Conservation (phyloP, 139 green algal genomes). For the Chara braunii region DNA sequence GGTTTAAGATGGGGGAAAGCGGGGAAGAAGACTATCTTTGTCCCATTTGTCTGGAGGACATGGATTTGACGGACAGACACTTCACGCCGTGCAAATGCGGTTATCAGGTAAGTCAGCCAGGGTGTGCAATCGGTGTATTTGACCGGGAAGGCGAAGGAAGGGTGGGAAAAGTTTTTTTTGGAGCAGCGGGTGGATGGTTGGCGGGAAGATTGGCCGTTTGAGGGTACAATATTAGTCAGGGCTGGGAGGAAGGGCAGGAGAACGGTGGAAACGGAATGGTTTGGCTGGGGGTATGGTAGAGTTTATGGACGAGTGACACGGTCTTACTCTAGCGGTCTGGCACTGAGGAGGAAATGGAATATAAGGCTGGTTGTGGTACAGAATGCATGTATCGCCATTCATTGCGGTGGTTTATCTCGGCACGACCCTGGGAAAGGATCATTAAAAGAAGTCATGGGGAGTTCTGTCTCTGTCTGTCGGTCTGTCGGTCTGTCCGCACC, state of each 20-base stretch:
- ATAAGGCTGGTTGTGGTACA: no score
- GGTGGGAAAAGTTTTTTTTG: background rate
- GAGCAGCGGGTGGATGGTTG: background rate
- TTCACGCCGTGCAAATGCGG: conserved; percentile 69
- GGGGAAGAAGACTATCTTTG: conserved; percentile 48
- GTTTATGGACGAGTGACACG: no score
- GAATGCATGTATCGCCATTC: no score
- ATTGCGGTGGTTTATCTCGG: no score
- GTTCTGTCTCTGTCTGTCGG: no score
- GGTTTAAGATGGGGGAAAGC: no score
- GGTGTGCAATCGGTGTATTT: background rate
- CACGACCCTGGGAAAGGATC: no score
- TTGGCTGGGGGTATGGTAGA: background rate
- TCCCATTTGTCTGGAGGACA: conserved; percentile 64
- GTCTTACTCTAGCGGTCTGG: no score
- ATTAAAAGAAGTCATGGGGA: no score
- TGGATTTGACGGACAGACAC: conserved; percentile 72
- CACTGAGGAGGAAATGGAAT: no score
- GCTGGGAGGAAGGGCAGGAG: background rate
- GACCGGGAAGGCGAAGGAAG: background rate
- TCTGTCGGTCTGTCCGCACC: no score
- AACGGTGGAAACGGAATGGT: background rate
- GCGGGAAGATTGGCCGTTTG: background rate
- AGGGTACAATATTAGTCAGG: background rate
- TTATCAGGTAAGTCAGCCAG: conserved; percentile 46